phyloP scores from a whole-genome alignment of 164 flowering plant genomes.

The Magnolia changhungtana region DNA sequence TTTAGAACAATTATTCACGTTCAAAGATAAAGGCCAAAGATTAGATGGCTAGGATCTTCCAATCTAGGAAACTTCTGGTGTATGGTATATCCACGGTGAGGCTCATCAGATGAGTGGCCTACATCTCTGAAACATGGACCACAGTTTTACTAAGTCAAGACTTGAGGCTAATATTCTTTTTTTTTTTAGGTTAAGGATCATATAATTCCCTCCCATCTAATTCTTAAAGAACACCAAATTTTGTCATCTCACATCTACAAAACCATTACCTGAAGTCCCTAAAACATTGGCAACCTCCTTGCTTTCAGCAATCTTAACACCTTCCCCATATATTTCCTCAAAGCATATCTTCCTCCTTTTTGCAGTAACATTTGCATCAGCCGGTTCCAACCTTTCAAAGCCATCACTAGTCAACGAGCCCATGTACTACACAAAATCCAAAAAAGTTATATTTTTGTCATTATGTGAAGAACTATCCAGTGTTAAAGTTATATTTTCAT shows the following conservation, averaged over 20 bases:
- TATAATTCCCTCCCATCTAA: not conserved
- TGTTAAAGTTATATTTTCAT: not conserved
- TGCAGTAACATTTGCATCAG: constrained; percentile 23
- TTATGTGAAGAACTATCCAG: not conserved
- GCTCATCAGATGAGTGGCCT: too few relatives aligned
- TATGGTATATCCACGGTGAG: too few relatives aligned
- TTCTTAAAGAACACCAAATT: not conserved
- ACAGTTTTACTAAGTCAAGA: too few relatives aligned
- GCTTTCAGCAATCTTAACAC: constrained; percentile 13
- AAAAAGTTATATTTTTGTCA: not conserved
- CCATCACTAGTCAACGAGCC: constrained; percentile 19
- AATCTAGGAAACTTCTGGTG: too few relatives aligned
- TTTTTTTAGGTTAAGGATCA: not conserved
- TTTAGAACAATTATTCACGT: too few relatives aligned
- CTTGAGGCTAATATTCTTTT: too few relatives aligned
- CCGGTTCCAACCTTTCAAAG: constrained; percentile 19
- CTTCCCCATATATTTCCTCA: constrained; percentile 23
- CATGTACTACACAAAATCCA: constrained; percentile 37
- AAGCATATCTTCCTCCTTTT: constrained; percentile 49
- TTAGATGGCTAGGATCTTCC: too few relatives aligned
- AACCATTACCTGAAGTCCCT: constrained; percentile 20
- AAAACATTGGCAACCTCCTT: not conserved
- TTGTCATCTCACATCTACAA: not conserved
- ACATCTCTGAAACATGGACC: too few relatives aligned
- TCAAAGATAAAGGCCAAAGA: too few relatives aligned